Base-by-base conservation (phyloP, 371 early-diverging fungal genomes). In the Syncephalastrum racemosum region DNA sequence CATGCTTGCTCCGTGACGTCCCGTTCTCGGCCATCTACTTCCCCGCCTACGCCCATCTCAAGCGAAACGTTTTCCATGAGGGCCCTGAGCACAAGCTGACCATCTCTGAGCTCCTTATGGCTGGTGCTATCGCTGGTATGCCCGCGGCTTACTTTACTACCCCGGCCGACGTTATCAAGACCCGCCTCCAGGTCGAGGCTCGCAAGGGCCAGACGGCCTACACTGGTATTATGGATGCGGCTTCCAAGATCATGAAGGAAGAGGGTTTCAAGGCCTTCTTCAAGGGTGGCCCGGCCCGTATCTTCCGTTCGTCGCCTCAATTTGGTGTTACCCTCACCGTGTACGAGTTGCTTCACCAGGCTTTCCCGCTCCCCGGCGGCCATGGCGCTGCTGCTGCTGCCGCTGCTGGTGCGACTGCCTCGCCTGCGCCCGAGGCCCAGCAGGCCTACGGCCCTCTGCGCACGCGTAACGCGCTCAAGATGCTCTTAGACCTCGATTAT, bases 121-220 rank as follows among this genome's bases (percentile, higher is more conserved):
- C 97, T 46, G 98, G 98, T 70, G 95, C 97, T 7, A 78, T 91
- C 50, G 93, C 98, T 47, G 98, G 98, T 71, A 95, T 98, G 88
- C 96, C 97, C 16, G 97, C 94, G 24, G 97, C 98, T 19, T 96
- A 96, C 67, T 85, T 97, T 41, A 94, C 96, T 42, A 97, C 99
- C 1, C 98, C 98, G 5, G 96, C 96, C 18, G 98, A 98, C 77
- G 98, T 98, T 15, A 96, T 97, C 82, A 98, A 98, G 79, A 98
- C 98, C 3, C 88, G 98, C 58, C 78, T 98, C 13, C 98, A 98
- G 73, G 98, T 97, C 20, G 94, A 92, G 50, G 90, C 94, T 13
- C 77, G 88, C 15, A 85, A 88, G 52, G 97, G 98, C 44, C 92
- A 97, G 62, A 90, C 93, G 4, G 73, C 83, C 5, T 97, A 94